phyloP scores from a whole-genome alignment of 768 basidiomycete genomes.

The Glaciozyma antarctica region DNA sequence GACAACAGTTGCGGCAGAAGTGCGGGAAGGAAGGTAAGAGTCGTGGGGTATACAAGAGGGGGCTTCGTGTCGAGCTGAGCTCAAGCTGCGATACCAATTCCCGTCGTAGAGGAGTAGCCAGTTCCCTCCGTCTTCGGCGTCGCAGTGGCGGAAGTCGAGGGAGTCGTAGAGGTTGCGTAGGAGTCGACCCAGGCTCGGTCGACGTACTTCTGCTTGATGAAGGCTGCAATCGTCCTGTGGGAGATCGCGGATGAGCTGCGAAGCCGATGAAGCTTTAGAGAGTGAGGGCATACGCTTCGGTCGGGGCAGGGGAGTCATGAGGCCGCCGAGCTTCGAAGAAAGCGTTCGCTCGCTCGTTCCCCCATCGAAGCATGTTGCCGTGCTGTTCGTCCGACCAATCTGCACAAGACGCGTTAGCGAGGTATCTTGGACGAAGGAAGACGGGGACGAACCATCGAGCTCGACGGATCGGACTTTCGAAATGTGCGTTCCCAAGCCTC shows the following conservation, averaged over 20 bases:
- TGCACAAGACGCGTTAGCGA: slow-evolving; percentile 3
- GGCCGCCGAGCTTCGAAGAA: slow-evolving; percentile 15
- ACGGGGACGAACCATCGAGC: slow-evolving; percentile 14
- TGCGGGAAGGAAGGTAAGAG: no score
- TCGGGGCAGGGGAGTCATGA: not conserved
- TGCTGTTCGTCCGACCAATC: slow-evolving; percentile 35
- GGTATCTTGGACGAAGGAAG: not conserved
- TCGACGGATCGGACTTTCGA: slow-evolving; percentile 23
- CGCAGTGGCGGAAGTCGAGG: not conserved
- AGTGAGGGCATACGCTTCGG: slow-evolving; percentile 2
- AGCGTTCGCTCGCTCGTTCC: slow-evolving; percentile 23
- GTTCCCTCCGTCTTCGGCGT: not conserved
- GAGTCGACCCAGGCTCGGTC: slow-evolving; percentile 4
- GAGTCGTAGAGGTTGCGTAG: no score
- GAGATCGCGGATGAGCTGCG: not conserved
- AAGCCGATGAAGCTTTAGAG: not conserved
- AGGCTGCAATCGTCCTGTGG: slow-evolving; percentile 7
- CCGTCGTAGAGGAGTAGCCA: no score
- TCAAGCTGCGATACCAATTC: no score
- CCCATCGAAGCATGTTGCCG: slow-evolving; percentile 14
- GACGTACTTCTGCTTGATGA: slow-evolving; percentile 30
- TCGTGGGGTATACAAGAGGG: no score
- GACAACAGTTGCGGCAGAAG: no score
- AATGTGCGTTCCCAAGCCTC: slow-evolving; percentile 27
- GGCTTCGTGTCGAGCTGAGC: no score